Evolutionary conservation across 2,329 filamentous ascomycete species (phyloP), one percentile per base, ranked within the genome.

Genomic region (Knoxdaviesia capensis): DNA sequence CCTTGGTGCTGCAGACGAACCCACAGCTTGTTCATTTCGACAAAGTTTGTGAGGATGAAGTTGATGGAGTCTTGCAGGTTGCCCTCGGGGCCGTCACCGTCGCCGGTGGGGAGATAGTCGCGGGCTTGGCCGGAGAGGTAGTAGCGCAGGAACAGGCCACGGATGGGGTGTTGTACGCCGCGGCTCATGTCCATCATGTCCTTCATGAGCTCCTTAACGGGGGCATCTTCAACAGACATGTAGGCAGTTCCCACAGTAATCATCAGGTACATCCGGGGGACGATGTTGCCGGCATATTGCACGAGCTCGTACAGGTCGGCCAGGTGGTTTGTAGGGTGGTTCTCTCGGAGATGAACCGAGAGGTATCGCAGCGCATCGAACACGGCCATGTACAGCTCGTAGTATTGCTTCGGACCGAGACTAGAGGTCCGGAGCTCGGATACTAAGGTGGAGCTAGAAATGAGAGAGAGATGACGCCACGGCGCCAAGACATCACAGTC

Each of bases 121-220:
- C 90, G 74, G 35, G 90, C 88, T 63, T 98, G 90, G 34, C 90
- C 88, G 29, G 85, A 90, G 41, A 98, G 72, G 56, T 94, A 98
- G 62, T 98, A 98, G 55, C 90, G 78, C 53, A 98, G 64, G 58
- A 98, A 98, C 43, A 98, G 68, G 11, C 90, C 90, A 44, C 90
- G 83, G 48, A 94, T 87, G 10, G 90, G 90, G 60, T 98, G 90
- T 56, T 98, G 90, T 28, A 98, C 87, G 44, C 90, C 90, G 48
- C 90, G 75, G 61, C 86, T 96, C 90, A 98, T 98, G 61, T 98
- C 90, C 90, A 98, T 98, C 90, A 98, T 98, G 60, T 98, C 90
- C 63, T 98, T 98, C 90, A 98, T 98, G 48, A 98, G 85, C 66
- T 98, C 90, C 64, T 98, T 98, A 51, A 98, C 90, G 1, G 90